Conservation (phyloP, 2,329 filamentous ascomycete species). For the Didymella pinodella region DNA sequence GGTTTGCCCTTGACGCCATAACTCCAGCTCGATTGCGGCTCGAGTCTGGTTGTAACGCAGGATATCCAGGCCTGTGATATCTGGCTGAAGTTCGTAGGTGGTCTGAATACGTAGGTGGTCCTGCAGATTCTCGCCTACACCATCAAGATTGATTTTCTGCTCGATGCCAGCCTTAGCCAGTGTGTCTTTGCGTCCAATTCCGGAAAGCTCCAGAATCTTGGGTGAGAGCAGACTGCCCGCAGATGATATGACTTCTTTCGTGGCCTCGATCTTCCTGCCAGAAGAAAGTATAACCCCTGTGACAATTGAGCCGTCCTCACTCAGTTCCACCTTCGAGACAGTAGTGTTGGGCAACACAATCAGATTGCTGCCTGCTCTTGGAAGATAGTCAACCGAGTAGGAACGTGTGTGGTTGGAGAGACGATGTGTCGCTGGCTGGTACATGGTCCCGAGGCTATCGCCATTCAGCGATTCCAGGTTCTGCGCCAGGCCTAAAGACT, state of each 20-base stretch:
- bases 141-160: conserved; percentile 25
- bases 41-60: conserved; percentile 35
- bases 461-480: conserved; percentile 58
- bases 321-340: conserved; percentile 51
- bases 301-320: conserved; percentile 14
- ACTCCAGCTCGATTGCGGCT: conserved; percentile 51
- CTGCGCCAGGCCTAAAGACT: conserved; percentile 52
- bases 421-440: conserved; percentile 59
- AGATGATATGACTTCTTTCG: conserved; percentile 37
- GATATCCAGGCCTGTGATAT: conserved; percentile 29
- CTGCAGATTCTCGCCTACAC: conserved; percentile 40
- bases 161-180: conserved; percentile 25
- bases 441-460: conserved; percentile 58
- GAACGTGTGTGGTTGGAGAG: conserved; percentile 58
- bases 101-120: conserved; percentile 38
- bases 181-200: conserved; percentile 26
- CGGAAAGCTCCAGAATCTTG: conserved; percentile 33
- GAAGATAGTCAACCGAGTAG: conserved; percentile 57
- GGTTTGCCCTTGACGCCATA: conserved; percentile 41
- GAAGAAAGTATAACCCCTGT: conserved; percentile 40
- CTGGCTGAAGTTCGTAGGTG: conserved; percentile 29
- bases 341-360: conserved; percentile 46
- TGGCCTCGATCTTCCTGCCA: conserved; percentile 39
- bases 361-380: conserved; percentile 54
- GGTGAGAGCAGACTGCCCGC: conserved; percentile 31